Evolutionary conservation across 1,284 basidiomycete genomes (phyloP).

Genomic region (Rhodotorula glutinis): DNA sequence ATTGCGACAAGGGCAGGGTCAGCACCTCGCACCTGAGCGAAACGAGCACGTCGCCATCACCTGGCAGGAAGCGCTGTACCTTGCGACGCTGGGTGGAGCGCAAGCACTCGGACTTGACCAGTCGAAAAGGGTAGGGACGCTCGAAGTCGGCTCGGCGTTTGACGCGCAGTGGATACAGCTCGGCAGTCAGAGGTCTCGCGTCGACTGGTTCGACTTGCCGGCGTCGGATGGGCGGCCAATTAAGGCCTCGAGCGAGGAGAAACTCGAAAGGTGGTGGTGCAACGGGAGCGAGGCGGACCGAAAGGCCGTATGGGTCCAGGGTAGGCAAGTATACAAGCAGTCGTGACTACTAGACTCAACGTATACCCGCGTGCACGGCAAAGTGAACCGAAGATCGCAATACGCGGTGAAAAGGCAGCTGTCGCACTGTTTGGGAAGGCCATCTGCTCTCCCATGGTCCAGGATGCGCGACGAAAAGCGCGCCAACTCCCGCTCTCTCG

Average conservation of each 20-base stretch:
- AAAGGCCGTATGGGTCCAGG: conserved; percentile 68
- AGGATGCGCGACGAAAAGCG: too few relatives aligned
- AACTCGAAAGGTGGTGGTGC: conserved; percentile 84
- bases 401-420: too few relatives aligned
- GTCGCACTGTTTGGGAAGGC: too few relatives aligned
- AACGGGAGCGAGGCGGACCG: conserved; percentile 68
- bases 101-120: conserved; percentile 58
- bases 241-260: conserved; percentile 49
- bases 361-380: too few relatives aligned
- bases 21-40: not conserved
- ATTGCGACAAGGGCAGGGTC: conserved; percentile 56
- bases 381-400: too few relatives aligned
- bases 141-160: conserved; percentile 66
- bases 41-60: conserved; percentile 50
- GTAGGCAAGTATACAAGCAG: conserved; percentile 44
- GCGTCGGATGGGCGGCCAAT: conserved; percentile 45
- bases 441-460: too few relatives aligned
- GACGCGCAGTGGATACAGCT: conserved; percentile 71
- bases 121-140: conserved; percentile 53
- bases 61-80: conserved; percentile 74
- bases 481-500: too few relatives aligned
- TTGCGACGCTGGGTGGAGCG: conserved; percentile 74
- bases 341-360: too few relatives aligned
- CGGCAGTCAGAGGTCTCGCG: conserved; percentile 30
- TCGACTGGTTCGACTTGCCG: conserved; percentile 40